Evolutionary conservation across 257 asterid species (phyloP).

Genomic region (Solanum raphanifolium): DNA sequence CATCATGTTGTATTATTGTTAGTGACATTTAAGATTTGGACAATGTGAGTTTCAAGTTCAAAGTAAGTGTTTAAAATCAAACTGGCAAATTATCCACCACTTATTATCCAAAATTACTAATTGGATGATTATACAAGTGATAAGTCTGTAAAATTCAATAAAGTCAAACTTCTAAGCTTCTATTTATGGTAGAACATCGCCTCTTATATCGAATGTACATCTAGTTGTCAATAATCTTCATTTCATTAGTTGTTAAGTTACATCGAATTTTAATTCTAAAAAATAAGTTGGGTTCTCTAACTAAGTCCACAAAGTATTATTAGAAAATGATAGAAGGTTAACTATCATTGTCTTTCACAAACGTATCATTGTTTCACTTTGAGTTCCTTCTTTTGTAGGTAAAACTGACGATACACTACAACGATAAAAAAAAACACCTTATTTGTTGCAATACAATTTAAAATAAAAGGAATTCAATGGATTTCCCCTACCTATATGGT

Average conservation of each 20-base stretch:
- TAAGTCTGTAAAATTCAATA: not conserved
- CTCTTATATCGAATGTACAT: not conserved
- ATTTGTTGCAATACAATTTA: not conserved
- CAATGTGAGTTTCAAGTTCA: not conserved
- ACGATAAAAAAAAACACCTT: not conserved
- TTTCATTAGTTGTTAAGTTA: not conserved
- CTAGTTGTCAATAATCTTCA: not conserved
- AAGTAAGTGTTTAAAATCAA: not conserved
- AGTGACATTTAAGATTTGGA: not conserved
- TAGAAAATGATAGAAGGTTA: not conserved
- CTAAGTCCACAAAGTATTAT: not conserved
- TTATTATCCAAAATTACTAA: not conserved
- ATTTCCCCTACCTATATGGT: not conserved
- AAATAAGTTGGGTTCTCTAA: not conserved
- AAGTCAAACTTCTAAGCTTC: not conserved
- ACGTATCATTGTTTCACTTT: fast-evolving
- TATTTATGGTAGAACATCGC: not conserved
- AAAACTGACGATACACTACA: not conserved
- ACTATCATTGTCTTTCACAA: not conserved
- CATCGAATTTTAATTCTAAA: not conserved
- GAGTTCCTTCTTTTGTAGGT: fast-evolving
- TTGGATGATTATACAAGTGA: not conserved
- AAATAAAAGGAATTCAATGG: not conserved
- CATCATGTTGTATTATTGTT: not conserved
- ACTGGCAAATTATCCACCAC: not conserved